Percentiles rank a stretch among this genome's conserved stretches.
Evolutionary conservation across 164 flowering plant species (phyloP).

Genomic region (Sextonia rubra): DNA sequence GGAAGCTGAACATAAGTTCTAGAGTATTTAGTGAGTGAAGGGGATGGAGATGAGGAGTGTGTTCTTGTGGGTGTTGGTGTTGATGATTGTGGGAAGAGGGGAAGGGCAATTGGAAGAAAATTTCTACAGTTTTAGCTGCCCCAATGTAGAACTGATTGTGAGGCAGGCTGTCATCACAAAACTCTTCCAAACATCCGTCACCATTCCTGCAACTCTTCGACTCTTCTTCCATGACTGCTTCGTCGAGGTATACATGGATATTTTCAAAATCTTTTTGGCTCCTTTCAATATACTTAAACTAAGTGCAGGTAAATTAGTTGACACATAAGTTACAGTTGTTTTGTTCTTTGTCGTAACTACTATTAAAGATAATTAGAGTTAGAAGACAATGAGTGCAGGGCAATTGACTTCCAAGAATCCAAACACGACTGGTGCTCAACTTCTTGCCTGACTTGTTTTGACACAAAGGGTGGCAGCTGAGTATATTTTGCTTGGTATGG

Average conservation of each 20-base stretch:
- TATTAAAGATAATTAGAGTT: not conserved
- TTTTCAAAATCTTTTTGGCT: not conserved
- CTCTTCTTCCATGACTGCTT: slow-evolving; percentile 88
- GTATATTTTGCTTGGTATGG: too few relatives aligned
- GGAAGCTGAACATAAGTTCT: not conserved
- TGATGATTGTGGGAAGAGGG: slow-evolving; percentile 22
- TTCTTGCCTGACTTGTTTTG: too few relatives aligned
- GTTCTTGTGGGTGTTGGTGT: slow-evolving; percentile 14
- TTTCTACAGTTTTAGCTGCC: slow-evolving; percentile 52
- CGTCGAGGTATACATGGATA: slow-evolving; percentile 42
- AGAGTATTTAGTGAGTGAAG: not conserved
- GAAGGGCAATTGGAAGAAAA: slow-evolving; percentile 42
- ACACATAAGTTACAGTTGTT: not conserved
- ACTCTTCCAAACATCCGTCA: slow-evolving; percentile 45
- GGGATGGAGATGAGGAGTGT: slow-evolving; percentile 22
- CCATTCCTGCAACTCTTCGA: slow-evolving; percentile 72
- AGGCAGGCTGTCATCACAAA: slow-evolving; percentile 42
- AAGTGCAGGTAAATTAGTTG: not conserved
- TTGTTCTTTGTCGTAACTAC: not conserved
- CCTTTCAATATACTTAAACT: not conserved
- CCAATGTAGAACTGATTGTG: slow-evolving; percentile 53
- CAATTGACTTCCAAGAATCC: not conserved
- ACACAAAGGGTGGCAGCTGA: too few relatives aligned
- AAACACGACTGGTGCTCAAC: too few relatives aligned
- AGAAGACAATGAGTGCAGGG: too few relatives aligned